Percentiles rank a stretch among this genome's conserved stretches.
Conservation (phyloP, 2,329 filamentous ascomycete genomes). For the Cryphonectria japonica region DNA sequence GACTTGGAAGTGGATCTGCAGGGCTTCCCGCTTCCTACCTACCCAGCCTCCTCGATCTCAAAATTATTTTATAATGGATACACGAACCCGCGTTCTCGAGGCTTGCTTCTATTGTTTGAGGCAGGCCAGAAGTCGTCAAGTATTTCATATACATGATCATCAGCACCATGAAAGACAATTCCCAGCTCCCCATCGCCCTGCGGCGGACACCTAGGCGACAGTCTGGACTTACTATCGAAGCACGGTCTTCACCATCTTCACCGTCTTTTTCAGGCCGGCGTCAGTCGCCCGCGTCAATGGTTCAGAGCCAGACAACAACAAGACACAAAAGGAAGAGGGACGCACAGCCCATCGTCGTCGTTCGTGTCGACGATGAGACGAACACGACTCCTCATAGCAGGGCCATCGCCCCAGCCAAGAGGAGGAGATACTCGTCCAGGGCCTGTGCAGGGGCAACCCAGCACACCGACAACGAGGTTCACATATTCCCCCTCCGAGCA, state of each 20-base stretch:
- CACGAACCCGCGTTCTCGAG: not conserved
- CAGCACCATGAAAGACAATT: not conserved
- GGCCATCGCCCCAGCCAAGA: constrained; percentile 7
- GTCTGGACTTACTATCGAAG: not conserved
- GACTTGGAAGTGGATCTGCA: constrained; percentile 11
- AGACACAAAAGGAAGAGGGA: constrained; percentile 24
- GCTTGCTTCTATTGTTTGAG: not conserved
- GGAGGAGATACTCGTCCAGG: not conserved
- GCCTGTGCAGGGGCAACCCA: not conserved
- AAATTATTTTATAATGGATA: not conserved
- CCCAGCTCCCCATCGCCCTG: constrained; percentile 17
- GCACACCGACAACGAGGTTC: constrained; percentile 32
- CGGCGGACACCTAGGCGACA: constrained; percentile 19
- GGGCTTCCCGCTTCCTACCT: not conserved
- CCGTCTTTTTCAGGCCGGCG: constrained; percentile 1
- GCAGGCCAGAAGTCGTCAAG: not conserved
- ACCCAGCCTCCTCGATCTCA: not conserved
- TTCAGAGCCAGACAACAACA: not conserved
- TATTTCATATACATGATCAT: not conserved
- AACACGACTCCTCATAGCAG: not conserved
- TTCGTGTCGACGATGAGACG: not conserved
- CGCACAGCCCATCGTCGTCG: constrained; percentile 5
- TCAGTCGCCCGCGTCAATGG: not conserved
- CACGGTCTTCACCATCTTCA: not conserved
- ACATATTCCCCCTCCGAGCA: constrained; percentile 56